Percentiles rank a stretch among this genome's conserved stretches.
Conservation (phyloP, 176 grass and related monocot species). For the Alloteropsis semialata region DNA sequence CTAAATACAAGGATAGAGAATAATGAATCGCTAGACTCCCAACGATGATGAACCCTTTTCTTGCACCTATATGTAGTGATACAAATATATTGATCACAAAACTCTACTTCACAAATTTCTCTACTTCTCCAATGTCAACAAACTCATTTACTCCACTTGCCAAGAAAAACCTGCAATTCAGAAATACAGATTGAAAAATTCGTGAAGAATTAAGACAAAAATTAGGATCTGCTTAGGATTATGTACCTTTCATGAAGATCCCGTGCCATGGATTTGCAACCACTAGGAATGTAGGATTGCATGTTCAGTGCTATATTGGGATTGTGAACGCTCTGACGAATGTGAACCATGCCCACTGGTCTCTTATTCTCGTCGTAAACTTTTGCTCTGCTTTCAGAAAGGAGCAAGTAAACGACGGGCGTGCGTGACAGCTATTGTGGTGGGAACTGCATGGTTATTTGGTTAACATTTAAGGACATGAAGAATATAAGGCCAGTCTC, state of each 20-base stretch:
- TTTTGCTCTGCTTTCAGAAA: conserved; percentile 45
- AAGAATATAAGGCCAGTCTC: too few relatives aligned
- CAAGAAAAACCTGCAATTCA: conserved; percentile 44
- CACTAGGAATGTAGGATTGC: conserved; percentile 56
- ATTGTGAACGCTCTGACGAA: conserved; percentile 83
- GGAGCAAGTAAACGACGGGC: neutral
- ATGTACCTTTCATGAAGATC: conserved; percentile 47
- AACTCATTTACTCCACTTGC: conserved; percentile 52
- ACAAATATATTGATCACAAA: neutral
- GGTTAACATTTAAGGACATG: neutral
- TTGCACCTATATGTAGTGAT: conserved; percentile 1
- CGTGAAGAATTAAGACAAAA: neutral
- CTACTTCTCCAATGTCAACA: conserved; percentile 52
- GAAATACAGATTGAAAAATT: neutral
- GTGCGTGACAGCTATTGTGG: neutral
- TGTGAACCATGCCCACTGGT: conserved; percentile 54
- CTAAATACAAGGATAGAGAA: too few relatives aligned
- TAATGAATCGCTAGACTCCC: neutral
- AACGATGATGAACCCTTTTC: neutral
- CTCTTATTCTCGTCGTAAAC: conserved; percentile 48
- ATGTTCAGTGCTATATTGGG: conserved; percentile 76
- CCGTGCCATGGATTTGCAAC: conserved; percentile 59
- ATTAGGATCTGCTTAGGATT: neutral
- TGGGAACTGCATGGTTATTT: neutral
- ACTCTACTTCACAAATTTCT: conserved; percentile 43